phyloP scores from a whole-genome alignment of 164 flowering plant species.

The Tetrastigma voinierianum region DNA sequence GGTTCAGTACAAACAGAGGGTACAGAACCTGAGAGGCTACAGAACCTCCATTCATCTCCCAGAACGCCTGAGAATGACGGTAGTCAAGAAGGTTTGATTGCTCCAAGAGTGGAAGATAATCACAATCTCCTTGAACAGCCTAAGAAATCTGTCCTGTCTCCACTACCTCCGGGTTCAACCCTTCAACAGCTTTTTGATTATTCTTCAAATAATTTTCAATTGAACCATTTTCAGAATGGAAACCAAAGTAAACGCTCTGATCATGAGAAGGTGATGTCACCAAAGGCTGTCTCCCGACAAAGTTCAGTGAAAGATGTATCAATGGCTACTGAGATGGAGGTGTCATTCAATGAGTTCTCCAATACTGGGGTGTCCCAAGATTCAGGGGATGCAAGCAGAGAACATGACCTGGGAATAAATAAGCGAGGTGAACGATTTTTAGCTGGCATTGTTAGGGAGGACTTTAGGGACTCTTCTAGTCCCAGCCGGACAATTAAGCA shows the following conservation, averaged over 20 bases:
- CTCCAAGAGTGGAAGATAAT: conserved; percentile 13
- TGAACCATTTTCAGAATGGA: conserved; percentile 34
- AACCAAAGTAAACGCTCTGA: conserved; percentile 43
- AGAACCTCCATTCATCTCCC: conserved; percentile 33
- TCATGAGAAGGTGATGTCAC: conserved; percentile 32
- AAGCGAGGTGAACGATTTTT: conserved; percentile 47
- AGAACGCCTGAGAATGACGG: conserved; percentile 29
- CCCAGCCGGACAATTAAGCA: conserved; percentile 35
- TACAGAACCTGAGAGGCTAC: conserved; percentile 33
- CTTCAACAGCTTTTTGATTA: conserved; percentile 38
- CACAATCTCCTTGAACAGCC: conserved; percentile 15
- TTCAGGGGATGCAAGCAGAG: conserved; percentile 27
- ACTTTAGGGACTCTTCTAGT: conserved; percentile 39
- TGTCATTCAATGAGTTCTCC: conserved; percentile 30
- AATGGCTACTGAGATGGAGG: conserved; percentile 40
- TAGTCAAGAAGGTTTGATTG: conserved; percentile 24
- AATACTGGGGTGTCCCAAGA: conserved; percentile 38
- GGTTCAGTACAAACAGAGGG: conserved; percentile 8
- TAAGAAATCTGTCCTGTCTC: conserved; percentile 19
- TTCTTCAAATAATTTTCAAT: conserved; percentile 25
- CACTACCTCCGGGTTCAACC: conserved; percentile 40
- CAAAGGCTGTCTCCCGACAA: conserved; percentile 25
- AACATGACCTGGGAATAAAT: conserved; percentile 25
- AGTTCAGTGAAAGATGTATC: conserved; percentile 37
- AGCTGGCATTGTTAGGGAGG: conserved; percentile 43